Base-by-base conservation (phyloP, 371 early-diverging fungal species). In the Choanephora cucurbitarum region DNA sequence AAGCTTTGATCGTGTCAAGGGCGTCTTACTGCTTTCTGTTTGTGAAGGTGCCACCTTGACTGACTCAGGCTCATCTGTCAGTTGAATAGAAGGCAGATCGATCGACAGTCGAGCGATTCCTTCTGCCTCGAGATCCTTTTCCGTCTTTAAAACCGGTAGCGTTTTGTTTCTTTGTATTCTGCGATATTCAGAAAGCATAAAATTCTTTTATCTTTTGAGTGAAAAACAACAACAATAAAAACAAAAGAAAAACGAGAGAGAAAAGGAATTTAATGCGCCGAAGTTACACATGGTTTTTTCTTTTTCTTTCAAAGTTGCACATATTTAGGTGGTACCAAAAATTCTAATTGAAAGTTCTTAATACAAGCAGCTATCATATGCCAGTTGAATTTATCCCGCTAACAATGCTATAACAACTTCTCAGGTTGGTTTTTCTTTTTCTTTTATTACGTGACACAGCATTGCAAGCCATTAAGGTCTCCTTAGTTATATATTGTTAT, bases 81-180 rank as follows among this genome's bases (percentile, higher is more conserved):
- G 33, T 34, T 52, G 52, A 18, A 45, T 49, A 28, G 49, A 40
- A 13, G 47, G 52, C 41, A 55, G 34, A 47, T 59, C 59, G 2
- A 55, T 34, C 5, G 57, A 54, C 1, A 61, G 31, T 37, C 67
- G 45, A 13, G 59, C 58, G 14, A 58, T 49, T 0, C 54, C 63
- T 52, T 62, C 63, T 39, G 55, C 59, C 34, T 67, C 67, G 3
- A 62, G 42, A 21, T 67, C 67, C 19, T 55, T 55, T 32, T 67
- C 67, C 19, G 62, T 67, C 34, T 67, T 67, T 19, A 67, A 24
- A 19, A 67, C 67, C 28, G 67, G 67, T 5, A 67, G 24, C 5
- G 62, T 44, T 23, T 52, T 67, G 11, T 58, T 42, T 22, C 31
- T 37, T 15, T 52, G 45, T 15, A 42, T 49, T 15, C 13, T 37